A percentile compares a stretch with the other conserved stretches of the same genome.
phyloP scores from a whole-genome alignment of 1,139 yeast genomes.

The Yamadazyma kanchanaburiensis region DNA sequence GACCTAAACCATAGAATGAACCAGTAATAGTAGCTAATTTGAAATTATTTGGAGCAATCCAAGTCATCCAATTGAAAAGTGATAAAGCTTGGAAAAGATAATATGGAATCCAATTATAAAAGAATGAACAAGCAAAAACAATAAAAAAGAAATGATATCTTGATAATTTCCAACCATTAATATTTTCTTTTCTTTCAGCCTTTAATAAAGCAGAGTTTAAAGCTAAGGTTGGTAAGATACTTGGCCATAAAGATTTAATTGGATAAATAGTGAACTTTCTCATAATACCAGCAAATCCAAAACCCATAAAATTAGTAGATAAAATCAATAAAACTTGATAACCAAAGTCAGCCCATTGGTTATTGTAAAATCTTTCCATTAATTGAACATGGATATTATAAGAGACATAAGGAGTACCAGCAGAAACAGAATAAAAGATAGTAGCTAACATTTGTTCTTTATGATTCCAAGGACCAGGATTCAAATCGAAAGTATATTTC shows the following conservation, averaged over 20 bases:
- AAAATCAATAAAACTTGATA: slow-evolving; percentile 35
- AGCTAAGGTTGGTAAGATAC: slow-evolving; percentile 41
- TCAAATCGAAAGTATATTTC: slow-evolving; percentile 23
- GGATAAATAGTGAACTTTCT: slow-evolving; percentile 40
- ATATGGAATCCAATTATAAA: slow-evolving; percentile 41
- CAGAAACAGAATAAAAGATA: slow-evolving; percentile 41
- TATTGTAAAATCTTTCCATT: slow-evolving; percentile 35
- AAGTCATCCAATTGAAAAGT: slow-evolving; percentile 45
- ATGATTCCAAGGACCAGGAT: slow-evolving; percentile 51
- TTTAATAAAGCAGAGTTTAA: slow-evolving; percentile 39
- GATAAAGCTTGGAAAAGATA: slow-evolving; percentile 36
- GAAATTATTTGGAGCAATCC: slow-evolving; percentile 37
- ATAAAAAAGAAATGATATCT: slow-evolving; percentile 34
- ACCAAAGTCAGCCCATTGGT: slow-evolving; percentile 38
- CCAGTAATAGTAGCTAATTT: slow-evolving; percentile 39
- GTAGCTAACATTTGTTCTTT: slow-evolving; percentile 63
- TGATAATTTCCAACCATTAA: slow-evolving; percentile 40
- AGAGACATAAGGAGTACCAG: slow-evolving; percentile 39
- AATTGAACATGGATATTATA: slow-evolving; percentile 43
- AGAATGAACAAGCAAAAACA: slow-evolving; percentile 26
- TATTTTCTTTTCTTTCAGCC: slow-evolving; percentile 22
- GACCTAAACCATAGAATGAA: slow-evolving; percentile 32
- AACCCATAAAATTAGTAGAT: slow-evolving; percentile 42
- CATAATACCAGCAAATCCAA: slow-evolving; percentile 45
- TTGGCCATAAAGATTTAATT: slow-evolving; percentile 42